phyloP scores from a whole-genome alignment of 352 stramenopile species.

The Phytophthora pluvialis region DNA sequence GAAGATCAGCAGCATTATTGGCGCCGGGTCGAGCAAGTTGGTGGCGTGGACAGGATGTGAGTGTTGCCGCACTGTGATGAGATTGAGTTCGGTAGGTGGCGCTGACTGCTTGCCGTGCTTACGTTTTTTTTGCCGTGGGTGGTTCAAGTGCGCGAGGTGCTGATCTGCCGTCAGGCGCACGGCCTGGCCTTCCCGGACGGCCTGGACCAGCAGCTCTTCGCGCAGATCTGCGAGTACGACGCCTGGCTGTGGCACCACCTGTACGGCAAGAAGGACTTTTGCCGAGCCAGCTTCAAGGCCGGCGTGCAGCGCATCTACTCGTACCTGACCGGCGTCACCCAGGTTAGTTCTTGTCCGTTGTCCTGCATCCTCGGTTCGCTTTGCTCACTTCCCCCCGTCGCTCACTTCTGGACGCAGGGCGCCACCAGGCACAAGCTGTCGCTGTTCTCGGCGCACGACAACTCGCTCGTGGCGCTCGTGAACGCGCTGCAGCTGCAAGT shows the following conservation, averaged over 20 bases:
- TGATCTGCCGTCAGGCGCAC: constrained; percentile 72
- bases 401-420: constrained; percentile 13
- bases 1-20: constrained; percentile 55
- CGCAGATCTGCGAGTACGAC: constrained; percentile 66
- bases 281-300: constrained; percentile 59
- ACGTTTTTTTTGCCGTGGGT: neutral
- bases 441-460: constrained; percentile 83
- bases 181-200: constrained; percentile 61
- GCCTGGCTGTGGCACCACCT: constrained; percentile 80
- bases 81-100: neutral
- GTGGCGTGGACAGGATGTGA: constrained; percentile 77
- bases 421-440: constrained; percentile 56
- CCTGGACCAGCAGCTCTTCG: constrained; percentile 62
- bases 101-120: constrained; percentile 11
- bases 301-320: constrained; percentile 64
- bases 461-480: constrained; percentile 76
- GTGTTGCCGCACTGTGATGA: constrained; percentile 11
- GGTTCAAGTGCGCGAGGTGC: constrained; percentile 69
- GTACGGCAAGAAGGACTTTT: constrained; percentile 76
- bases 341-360: constrained; percentile 33
- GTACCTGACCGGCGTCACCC: constrained; percentile 47
- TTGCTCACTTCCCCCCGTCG: neutral
- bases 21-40: constrained; percentile 36
- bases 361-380: neutral
- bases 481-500: constrained; percentile 68